Evolutionary conservation across 495 filamentous ascomycete species (phyloP).

Genomic region (Eremomyces bilateralis): DNA sequence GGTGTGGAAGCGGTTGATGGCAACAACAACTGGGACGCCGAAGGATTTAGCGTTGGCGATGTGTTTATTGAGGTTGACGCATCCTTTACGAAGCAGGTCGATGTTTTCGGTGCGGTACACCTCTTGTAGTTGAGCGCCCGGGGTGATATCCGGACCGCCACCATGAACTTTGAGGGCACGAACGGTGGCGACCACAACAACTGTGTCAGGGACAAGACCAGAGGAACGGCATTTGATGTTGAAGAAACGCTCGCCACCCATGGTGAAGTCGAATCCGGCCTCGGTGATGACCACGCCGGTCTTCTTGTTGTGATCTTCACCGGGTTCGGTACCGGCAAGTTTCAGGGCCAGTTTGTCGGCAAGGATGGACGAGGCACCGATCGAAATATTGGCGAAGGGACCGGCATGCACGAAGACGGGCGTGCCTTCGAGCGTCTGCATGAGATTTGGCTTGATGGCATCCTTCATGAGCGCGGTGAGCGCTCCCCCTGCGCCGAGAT

Average conservation of each 20-base stretch:
- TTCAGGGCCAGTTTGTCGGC: slow-evolving; percentile 92
- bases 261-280: slow-evolving; percentile 97
- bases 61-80: slow-evolving; percentile 86
- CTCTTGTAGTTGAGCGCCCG: slow-evolving; percentile 59
- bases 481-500: slow-evolving; percentile 81
- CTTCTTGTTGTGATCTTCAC: slow-evolving; percentile 69
- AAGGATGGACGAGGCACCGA: slow-evolving; percentile 83
- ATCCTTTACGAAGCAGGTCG: slow-evolving; percentile 70
- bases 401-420: slow-evolving; percentile 95
- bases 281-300: slow-evolving; percentile 93
- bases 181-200: slow-evolving; percentile 88
- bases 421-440: slow-evolving; percentile 95
- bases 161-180: slow-evolving; percentile 93
- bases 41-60: slow-evolving; percentile 72
- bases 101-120: slow-evolving; percentile 87
- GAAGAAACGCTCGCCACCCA: slow-evolving; percentile 98
- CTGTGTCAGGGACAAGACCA: slow-evolving; percentile 74
- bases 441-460: slow-evolving; percentile 94
- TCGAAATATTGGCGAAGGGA: slow-evolving; percentile 95
- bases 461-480: slow-evolving; percentile 91
- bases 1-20: slow-evolving; percentile 87
- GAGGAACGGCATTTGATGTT: slow-evolving; percentile 98
- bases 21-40: slow-evolving; percentile 88
- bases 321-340: slow-evolving; percentile 84
- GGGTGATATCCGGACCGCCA: slow-evolving; percentile 75